Percentiles rank a stretch among this genome's conserved stretches.
These are phyloP conservation scores for Aspergillus hortae DNA, from an alignment of 2,329 filamentous ascomycete species.

Conservation along the genomic window DNA sequence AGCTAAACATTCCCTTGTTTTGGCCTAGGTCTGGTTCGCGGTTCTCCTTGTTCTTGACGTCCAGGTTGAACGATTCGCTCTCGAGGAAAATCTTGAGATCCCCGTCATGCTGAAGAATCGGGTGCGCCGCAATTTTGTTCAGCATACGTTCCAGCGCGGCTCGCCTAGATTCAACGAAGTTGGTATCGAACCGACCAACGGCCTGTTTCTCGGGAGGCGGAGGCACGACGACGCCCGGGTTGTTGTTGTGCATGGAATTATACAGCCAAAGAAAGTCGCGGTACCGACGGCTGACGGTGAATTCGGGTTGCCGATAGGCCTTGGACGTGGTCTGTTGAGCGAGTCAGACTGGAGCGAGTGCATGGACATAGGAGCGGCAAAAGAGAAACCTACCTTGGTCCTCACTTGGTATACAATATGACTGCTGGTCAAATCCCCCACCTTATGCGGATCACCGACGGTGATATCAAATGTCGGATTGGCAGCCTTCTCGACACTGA, in stretches of 20 bases:
- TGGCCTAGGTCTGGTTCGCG: slow-evolving; percentile 81
- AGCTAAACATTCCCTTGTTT: slow-evolving; percentile 89
- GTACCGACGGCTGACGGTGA: slow-evolving; percentile 89
- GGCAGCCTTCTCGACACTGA: slow-evolving; percentile 87
- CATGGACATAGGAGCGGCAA: background rate
- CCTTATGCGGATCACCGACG: slow-evolving; percentile 96
- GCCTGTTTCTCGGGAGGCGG: slow-evolving; percentile 98
- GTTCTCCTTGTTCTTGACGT: slow-evolving; percentile 96
- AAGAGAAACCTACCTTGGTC: slow-evolving; percentile 66
- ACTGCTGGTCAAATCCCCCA: slow-evolving; percentile 92
- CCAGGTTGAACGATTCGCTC: slow-evolving; percentile 91
- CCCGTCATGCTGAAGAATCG: slow-evolving; percentile 84
- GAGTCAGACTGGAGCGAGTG: slow-evolving; percentile 10
- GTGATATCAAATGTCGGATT: slow-evolving; percentile 88
- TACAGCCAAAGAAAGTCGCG: slow-evolving; percentile 98
- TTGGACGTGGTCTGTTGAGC: slow-evolving; percentile 78
- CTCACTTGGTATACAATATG: slow-evolving; percentile 97
- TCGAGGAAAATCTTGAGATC: slow-evolving; percentile 96
- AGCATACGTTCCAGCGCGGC: slow-evolving; percentile 95
- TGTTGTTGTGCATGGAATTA: slow-evolving; percentile 88
- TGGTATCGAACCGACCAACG: slow-evolving; percentile 89
- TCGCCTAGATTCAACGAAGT: slow-evolving; percentile 90
- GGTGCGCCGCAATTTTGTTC: slow-evolving; percentile 89
- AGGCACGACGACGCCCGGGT: slow-evolving; percentile 90
- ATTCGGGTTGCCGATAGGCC: slow-evolving; percentile 88